Evolutionary conservation across 108 stramenopile species (phyloP).

Genomic region (Aurantiochytrium sp.): DNA sequence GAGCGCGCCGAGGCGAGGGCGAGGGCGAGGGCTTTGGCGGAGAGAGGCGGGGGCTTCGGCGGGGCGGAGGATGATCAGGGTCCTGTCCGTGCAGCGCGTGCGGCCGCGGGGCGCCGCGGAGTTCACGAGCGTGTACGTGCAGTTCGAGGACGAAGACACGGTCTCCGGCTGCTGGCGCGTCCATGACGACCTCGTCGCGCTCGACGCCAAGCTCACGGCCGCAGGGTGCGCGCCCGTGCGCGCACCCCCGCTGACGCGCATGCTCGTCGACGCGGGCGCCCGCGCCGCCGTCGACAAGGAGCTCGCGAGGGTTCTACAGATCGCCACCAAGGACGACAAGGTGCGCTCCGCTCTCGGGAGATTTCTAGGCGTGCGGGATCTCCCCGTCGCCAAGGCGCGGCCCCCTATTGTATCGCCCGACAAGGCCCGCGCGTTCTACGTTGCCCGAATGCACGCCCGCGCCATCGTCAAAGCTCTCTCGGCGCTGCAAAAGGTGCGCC

Average conservation of each 20-base stretch:
- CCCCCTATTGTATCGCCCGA: background rate
- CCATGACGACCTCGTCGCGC: background rate
- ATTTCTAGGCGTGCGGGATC: background rate
- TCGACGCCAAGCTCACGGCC: background rate
- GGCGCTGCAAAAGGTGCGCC: background rate
- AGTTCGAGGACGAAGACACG: background rate
- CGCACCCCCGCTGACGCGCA: background rate
- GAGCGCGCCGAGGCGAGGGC: too few species aligned
- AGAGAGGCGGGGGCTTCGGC: too few species aligned
- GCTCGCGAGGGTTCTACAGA: background rate
- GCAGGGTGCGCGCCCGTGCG: background rate
- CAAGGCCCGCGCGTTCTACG: background rate
- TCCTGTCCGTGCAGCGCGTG: background rate
- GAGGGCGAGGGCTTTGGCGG: too few species aligned
- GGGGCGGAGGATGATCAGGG: background rate
- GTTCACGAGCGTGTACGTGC: background rate
- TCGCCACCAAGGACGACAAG: background rate
- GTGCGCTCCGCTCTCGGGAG: background rate
- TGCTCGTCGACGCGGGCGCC: background rate
- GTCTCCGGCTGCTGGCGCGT: background rate
- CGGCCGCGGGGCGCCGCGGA: background rate
- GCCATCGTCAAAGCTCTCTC: background rate
- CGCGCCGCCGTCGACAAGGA: background rate
- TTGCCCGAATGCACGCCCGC: too few species aligned
- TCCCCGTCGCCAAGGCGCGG: background rate